Evolutionary conservation across 106 monocot species (phyloP).

Genomic region (Gastrodia elata): DNA sequence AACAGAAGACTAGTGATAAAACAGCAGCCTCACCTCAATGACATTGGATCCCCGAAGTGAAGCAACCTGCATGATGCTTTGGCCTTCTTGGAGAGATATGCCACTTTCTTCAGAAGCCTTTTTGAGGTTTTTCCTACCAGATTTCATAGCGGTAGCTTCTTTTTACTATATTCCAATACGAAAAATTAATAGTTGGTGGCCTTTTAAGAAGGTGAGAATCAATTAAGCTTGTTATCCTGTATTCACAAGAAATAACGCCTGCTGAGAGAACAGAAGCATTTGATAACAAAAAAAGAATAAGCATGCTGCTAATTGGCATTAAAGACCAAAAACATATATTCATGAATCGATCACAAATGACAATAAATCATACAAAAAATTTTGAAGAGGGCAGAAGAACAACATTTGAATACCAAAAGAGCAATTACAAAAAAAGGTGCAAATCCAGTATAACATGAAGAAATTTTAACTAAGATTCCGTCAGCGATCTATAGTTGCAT

Average conservation of each 20-base stretch:
- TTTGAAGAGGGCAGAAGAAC: not conserved
- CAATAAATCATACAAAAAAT: not conserved
- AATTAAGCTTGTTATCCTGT: not conserved
- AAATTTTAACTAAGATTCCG: not conserved
- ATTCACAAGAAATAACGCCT: not conserved
- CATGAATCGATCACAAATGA: not conserved
- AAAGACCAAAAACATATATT: not conserved
- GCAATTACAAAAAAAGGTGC: not conserved
- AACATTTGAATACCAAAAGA: not conserved
- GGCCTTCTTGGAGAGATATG: conserved; percentile 34
- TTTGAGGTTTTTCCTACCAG: conserved; percentile 25
- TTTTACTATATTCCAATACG: not conserved
- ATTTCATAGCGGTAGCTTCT: conserved; percentile 7
- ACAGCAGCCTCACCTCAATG: conserved; percentile 31
- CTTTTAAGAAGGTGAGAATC: not conserved
- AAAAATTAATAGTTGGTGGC: not conserved
- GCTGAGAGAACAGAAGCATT: conserved; percentile 2
- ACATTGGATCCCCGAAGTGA: conserved; percentile 49
- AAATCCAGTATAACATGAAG: not conserved
- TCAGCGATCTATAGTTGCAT: not conserved
- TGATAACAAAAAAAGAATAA: not conserved
- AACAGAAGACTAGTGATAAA: not conserved
- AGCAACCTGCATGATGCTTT: conserved; percentile 48
- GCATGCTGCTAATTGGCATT: not conserved
- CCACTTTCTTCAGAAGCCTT: conserved; percentile 25